phyloP scores from a whole-genome alignment of 2,329 filamentous ascomycete genomes.

The Colletotrichum destructivum region DNA sequence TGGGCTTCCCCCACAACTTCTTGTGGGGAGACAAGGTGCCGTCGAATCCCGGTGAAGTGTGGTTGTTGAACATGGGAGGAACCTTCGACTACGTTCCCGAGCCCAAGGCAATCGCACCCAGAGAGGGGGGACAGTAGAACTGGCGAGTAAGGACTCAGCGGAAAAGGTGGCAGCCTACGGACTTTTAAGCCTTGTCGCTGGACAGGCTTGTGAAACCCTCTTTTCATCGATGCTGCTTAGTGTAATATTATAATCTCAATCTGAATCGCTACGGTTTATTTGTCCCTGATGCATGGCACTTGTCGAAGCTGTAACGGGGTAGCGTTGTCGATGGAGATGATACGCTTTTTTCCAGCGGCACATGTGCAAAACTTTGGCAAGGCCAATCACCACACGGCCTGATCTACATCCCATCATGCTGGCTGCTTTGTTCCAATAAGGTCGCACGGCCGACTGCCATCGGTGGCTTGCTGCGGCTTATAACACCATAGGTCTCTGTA shows the following conservation, averaged over 20 bases:
- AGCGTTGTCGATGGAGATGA: neutral
- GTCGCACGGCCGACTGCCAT: neutral
- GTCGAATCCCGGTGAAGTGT: slow-evolving; percentile 58
- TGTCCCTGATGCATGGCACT: neutral
- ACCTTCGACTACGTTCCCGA: slow-evolving; percentile 66
- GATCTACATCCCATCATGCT: neutral
- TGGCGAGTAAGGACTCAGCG: slow-evolving; percentile 49
- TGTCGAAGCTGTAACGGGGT: neutral
- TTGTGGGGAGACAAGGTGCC: slow-evolving; percentile 60
- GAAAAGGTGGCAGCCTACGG: slow-evolving; percentile 51
- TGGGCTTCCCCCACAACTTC: slow-evolving; percentile 78
- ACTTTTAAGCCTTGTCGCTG: slow-evolving; percentile 29
- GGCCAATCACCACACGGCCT: neutral
- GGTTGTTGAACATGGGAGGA: slow-evolving; percentile 63
- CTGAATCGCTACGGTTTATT: too few relatives aligned
- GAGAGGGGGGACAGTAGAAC: slow-evolving; percentile 60
- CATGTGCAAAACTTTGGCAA: neutral
- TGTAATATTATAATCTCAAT: neutral
- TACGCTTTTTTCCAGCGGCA: neutral
- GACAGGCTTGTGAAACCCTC: neutral
- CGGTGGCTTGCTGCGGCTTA: neutral
- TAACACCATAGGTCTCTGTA: neutral
- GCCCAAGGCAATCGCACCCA: slow-evolving; percentile 58
- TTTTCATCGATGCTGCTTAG: neutral
- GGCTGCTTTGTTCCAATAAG: neutral